These are phyloP conservation scores for Davidsoniella neocaledoniae DNA, from an alignment of 2,329 filamentous ascomycete genomes.

Conservation along the genomic window DNA sequence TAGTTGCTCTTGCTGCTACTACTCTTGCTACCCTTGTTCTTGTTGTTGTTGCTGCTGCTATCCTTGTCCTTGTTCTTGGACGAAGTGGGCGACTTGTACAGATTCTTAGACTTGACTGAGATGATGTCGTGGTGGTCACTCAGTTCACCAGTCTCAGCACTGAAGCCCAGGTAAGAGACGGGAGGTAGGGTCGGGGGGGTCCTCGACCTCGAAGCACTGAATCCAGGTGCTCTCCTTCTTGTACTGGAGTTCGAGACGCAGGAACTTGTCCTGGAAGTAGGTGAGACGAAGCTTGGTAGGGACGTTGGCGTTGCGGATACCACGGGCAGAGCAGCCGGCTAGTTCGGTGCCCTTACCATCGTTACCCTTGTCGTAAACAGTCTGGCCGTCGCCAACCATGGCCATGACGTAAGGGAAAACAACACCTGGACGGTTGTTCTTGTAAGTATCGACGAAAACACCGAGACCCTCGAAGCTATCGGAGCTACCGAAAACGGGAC, in stretches of 20 bases:
- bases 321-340: conserved; percentile 85
- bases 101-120: conserved; percentile 67
- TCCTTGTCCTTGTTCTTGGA: conserved; percentile 18
- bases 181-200: conserved; percentile 62
- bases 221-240: conserved; percentile 80
- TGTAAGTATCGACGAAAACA: conserved; percentile 96
- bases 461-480: conserved; percentile 90
- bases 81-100: conserved; percentile 48
- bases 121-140: conserved; percentile 97
- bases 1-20: conserved; percentile 1
- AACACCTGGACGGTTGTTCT: conserved; percentile 92
- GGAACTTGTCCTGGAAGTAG: conserved; percentile 89
- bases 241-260: conserved; percentile 87
- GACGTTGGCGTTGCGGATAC: conserved; percentile 62
- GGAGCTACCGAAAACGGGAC: conserved; percentile 71
- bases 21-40: conserved; percentile 17
- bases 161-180: conserved; percentile 59
- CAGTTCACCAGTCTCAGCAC: conserved; percentile 85
- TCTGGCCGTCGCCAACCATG: conserved; percentile 88
- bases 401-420: conserved; percentile 98
- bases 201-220: conserved; percentile 63
- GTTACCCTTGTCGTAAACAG: conserved; percentile 76
- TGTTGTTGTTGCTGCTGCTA: conserved; percentile 20
- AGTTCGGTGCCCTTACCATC: conserved; percentile 90
- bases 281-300: conserved; percentile 78